Evolutionary conservation across 2,329 filamentous ascomycete species (phyloP).

Genomic region (Verticillium zaregamsianum): DNA sequence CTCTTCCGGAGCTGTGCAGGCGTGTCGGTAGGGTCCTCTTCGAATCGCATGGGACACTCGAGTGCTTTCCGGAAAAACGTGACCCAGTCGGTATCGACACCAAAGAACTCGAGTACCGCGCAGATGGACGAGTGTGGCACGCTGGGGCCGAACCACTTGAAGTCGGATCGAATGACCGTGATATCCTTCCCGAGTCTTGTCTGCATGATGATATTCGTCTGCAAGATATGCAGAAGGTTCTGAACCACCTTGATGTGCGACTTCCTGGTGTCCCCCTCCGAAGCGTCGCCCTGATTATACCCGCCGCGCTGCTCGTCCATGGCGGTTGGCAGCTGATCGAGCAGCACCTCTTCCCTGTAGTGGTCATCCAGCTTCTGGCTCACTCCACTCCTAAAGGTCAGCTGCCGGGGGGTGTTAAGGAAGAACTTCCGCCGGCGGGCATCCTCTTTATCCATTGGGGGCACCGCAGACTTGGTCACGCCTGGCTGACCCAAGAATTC

Average conservation of each 20-base stretch:
- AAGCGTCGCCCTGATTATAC: constrained; percentile 31
- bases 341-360: constrained; percentile 40
- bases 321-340: constrained; percentile 47
- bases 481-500: constrained; percentile 15
- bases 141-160: constrained; percentile 53
- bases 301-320: constrained; percentile 30
- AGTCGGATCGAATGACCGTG: constrained; percentile 53
- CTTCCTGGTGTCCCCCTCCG: constrained; percentile 27
- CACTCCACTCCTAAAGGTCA: constrained; percentile 17
- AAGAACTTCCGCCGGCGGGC: constrained; percentile 40
- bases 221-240: constrained; percentile 50
- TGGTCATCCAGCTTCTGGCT: constrained; percentile 31
- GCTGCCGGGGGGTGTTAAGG: constrained; percentile 17
- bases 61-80: constrained; percentile 52
- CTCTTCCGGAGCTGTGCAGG: constrained; percentile 38
- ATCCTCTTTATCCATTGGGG: constrained; percentile 24
- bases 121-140: constrained; percentile 53
- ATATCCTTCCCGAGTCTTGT: constrained; percentile 41
- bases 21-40: constrained; percentile 40
- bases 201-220: constrained; percentile 50
- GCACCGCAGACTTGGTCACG: constrained; percentile 25
- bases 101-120: constrained; percentile 50
- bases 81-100: constrained; percentile 45
- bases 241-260: constrained; percentile 48
- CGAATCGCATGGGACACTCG: constrained; percentile 47